phyloP scores from a whole-genome alignment of 2,329 filamentous ascomycete species.

The Aphanocladium album region DNA sequence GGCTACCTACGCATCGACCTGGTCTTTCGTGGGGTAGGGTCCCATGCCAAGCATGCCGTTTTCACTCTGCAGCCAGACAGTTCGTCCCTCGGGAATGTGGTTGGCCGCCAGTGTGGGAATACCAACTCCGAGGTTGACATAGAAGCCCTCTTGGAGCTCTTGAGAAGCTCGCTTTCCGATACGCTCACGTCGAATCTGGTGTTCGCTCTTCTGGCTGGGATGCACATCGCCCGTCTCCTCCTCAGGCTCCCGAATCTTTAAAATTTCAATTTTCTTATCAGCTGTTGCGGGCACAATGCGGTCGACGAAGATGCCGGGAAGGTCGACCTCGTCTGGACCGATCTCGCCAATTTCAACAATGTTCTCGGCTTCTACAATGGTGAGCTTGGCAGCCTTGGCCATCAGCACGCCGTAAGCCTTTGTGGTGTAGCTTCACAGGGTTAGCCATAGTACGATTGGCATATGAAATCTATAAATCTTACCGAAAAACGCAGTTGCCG shows the following conservation, averaged over 20 bases:
- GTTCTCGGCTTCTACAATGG: slow-evolving; percentile 81
- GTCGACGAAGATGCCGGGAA: slow-evolving; percentile 80
- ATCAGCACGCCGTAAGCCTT: slow-evolving; percentile 71
- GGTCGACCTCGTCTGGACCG: slow-evolving; percentile 66
- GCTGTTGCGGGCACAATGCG: slow-evolving; percentile 70
- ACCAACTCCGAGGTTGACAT: slow-evolving; percentile 77
- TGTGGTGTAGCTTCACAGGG: slow-evolving; percentile 54
- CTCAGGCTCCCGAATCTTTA: slow-evolving; percentile 49
- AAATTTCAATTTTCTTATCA: slow-evolving; percentile 66
- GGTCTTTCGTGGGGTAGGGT: slow-evolving; percentile 66
- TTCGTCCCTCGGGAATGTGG: slow-evolving; percentile 61
- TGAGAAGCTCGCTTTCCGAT: slow-evolving; percentile 74
- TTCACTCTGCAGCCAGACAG: slow-evolving; percentile 81
- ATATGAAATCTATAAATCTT: slow-evolving; percentile 11
- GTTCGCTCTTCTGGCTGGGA: slow-evolving; percentile 36
- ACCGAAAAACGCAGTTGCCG: slow-evolving; percentile 76
- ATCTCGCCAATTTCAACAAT: slow-evolving; percentile 73
- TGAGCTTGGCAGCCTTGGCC: slow-evolving; percentile 73
- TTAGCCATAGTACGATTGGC: not conserved
- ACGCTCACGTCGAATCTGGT: slow-evolving; percentile 55
- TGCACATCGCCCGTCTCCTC: slow-evolving; percentile 31
- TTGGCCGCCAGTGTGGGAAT: slow-evolving; percentile 82
- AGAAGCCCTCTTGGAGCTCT: slow-evolving; percentile 75
- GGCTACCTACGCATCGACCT: slow-evolving; percentile 56
- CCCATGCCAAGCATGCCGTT: slow-evolving; percentile 84